These are phyloP conservation scores for Aspergillus oerlinghausenensis DNA, from an alignment of 2,329 filamentous ascomycete species.

Conservation along the genomic window DNA sequence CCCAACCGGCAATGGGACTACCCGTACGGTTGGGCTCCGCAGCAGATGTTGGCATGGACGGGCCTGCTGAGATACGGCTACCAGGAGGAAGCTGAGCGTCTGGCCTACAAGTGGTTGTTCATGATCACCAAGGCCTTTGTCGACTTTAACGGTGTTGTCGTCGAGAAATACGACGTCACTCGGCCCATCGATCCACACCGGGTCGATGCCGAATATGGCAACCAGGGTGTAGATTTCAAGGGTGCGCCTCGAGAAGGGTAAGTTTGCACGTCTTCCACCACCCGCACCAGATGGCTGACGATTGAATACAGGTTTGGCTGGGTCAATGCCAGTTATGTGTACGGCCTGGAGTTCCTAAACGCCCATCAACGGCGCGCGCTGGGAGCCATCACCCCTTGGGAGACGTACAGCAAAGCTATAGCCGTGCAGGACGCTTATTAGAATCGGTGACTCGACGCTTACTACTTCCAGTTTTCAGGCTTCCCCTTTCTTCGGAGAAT, in stretches of 20 bases:
- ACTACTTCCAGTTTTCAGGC: background rate
- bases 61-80: slow-evolving; percentile 89
- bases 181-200: slow-evolving; percentile 83
- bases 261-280: slow-evolving; percentile 38
- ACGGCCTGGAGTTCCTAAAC: slow-evolving; percentile 82
- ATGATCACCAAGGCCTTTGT: slow-evolving; percentile 99
- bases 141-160: slow-evolving; percentile 95
- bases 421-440: slow-evolving; percentile 32
- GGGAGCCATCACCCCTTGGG: slow-evolving; percentile 80
- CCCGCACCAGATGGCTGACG: slow-evolving; percentile 3
- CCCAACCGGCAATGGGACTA: slow-evolving; percentile 99
- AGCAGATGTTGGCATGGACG: slow-evolving; percentile 97
- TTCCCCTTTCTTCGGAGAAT: background rate
- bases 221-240: slow-evolving; percentile 93
- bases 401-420: slow-evolving; percentile 68
- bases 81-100: slow-evolving; percentile 77
- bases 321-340: slow-evolving; percentile 98
- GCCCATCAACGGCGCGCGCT: slow-evolving; percentile 85
- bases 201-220: slow-evolving; percentile 95
- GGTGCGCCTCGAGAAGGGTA: slow-evolving; percentile 94
- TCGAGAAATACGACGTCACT: slow-evolving; percentile 98
- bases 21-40: slow-evolving; percentile 95
- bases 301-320: slow-evolving; percentile 72
- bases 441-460: background rate
- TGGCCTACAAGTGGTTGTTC: slow-evolving; percentile 95